Conservation (phyloP, 129 eudicot genomes). For the Centrapalus pauciflorus region DNA sequence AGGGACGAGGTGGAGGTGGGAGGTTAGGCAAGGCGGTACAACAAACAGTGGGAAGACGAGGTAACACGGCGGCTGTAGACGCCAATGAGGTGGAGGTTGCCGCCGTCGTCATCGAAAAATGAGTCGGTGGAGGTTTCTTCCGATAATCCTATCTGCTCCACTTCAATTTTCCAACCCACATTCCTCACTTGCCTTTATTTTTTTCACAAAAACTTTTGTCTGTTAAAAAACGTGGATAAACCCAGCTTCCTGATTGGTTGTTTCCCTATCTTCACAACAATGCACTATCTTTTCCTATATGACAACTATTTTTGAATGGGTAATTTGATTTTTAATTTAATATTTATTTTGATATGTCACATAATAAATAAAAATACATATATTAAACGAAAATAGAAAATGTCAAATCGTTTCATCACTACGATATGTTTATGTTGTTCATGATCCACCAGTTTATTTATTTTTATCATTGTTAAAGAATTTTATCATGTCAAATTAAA, state of each 20-base stretch:
- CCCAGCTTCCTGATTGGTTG: constrained; percentile 27
- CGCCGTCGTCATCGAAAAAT: constrained; percentile 13
- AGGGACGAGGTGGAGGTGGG: constrained; percentile 47
- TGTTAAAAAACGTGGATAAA: constrained; percentile 46
- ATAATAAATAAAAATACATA: too few species aligned
- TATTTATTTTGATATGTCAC: too few species aligned
- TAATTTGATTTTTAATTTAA: too few species aligned
- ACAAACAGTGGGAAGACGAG: constrained; percentile 31
- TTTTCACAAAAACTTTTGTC: neutral
- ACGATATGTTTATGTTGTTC: too few species aligned
- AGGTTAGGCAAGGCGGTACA: constrained; percentile 50
- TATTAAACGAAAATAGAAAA: too few species aligned
- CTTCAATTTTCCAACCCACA: constrained; percentile 7
- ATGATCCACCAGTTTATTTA: too few species aligned
- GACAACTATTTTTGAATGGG: too few species aligned
- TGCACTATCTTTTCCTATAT: too few species aligned
- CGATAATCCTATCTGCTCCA: constrained; percentile 3
- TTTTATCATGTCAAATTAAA: too few species aligned
- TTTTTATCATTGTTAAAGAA: too few species aligned
- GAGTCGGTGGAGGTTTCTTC: neutral
- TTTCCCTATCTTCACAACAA: constrained; percentile 42
- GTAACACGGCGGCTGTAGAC: constrained; percentile 43
- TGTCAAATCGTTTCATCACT: too few species aligned
- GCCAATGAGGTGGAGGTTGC: constrained; percentile 52
- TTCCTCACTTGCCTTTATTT: constrained; percentile 9